Percentiles rank a stretch among this genome's conserved stretches.
Conservation (phyloP, 495 filamentous ascomycete species). For the Penicillium pulvis region DNA sequence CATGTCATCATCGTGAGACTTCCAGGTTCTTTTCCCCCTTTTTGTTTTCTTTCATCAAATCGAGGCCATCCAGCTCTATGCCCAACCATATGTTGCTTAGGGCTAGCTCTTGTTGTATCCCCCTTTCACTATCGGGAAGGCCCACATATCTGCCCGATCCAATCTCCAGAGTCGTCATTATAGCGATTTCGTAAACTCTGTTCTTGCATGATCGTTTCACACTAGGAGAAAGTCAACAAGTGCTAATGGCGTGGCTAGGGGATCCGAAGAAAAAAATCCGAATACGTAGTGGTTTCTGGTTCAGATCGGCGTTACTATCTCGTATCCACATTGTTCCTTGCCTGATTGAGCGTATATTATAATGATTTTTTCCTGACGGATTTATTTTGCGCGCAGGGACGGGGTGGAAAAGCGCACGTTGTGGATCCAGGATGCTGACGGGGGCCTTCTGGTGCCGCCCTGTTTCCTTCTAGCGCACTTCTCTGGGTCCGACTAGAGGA, state of each 20-base stretch:
- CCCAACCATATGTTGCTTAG: not conserved
- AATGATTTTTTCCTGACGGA: not conserved
- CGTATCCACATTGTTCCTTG: slow-evolving; percentile 29
- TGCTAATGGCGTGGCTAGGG: not conserved
- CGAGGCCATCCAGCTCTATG: not conserved
- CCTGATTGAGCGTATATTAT: not conserved
- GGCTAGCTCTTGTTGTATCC: not conserved
- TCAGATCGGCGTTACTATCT: slow-evolving; percentile 38
- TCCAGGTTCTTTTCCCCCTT: not conserved
- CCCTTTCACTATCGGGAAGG: not conserved
- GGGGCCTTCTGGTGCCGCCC: slow-evolving; percentile 40
- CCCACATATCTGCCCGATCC: not conserved
- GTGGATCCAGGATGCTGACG: slow-evolving; percentile 41
- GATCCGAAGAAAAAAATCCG: not conserved
- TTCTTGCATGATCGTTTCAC: slow-evolving; percentile 17
- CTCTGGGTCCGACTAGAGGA: slow-evolving; percentile 29
- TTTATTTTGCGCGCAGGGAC: slow-evolving; percentile 30
- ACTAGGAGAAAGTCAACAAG: not conserved
- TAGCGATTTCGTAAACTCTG: slow-evolving; percentile 1
- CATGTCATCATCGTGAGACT: slow-evolving; percentile 16
- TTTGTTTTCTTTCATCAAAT: not conserved
- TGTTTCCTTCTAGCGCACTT: slow-evolving; percentile 37
- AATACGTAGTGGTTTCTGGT: slow-evolving; percentile 16
- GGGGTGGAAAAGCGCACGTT: slow-evolving; percentile 37
- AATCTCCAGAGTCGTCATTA: slow-evolving; percentile 10